Percentiles rank a stretch among this genome's conserved stretches.
Conservation (phyloP, 2,329 filamentous ascomycete species). For the Ophiocordyceps robertsii region DNA sequence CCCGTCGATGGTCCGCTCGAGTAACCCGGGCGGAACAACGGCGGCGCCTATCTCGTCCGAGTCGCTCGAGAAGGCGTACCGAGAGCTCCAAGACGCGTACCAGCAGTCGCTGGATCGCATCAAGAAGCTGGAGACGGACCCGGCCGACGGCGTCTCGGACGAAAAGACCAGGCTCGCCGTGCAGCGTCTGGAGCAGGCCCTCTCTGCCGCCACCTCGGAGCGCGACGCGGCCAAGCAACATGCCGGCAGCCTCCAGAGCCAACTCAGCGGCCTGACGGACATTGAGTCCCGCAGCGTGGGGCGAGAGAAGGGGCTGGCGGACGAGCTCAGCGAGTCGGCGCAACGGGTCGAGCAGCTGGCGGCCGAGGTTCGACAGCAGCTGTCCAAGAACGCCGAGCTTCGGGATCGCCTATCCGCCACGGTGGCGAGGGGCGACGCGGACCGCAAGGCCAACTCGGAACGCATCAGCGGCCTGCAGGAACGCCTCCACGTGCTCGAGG, state of each 20-base stretch:
- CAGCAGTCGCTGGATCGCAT: conserved; percentile 52
- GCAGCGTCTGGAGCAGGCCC: conserved; percentile 51
- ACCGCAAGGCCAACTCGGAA: conserved; percentile 66
- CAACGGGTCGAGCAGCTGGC: conserved; percentile 69
- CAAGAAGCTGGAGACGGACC: conserved; percentile 37
- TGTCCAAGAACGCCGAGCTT: conserved; percentile 63
- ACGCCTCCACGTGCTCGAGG: conserved; percentile 69
- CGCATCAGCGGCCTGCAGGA: conserved; percentile 77
- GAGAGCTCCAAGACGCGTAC: conserved; percentile 62
- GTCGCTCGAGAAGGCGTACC: conserved; percentile 60
- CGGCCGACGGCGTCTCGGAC: conserved; percentile 23
- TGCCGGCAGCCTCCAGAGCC: conserved; percentile 44
- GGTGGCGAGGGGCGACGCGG: conserved; percentile 69
- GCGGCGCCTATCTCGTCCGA: conserved; percentile 46
- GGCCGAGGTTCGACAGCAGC: conserved; percentile 63
- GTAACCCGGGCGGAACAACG: conserved; percentile 14
- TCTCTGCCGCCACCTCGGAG: conserved; percentile 56
- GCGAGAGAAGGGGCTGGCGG: conserved; percentile 50
- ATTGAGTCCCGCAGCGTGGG: conserved; percentile 42
- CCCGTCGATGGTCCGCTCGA: conserved; percentile 37
- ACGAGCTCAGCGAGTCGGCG: conserved; percentile 60
- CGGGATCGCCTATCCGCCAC: conserved; percentile 66
- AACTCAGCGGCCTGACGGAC: conserved; percentile 43
- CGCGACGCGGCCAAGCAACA: conserved; percentile 59
- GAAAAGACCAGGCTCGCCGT: conserved; percentile 50